Evolutionary conservation across 1,284 basidiomycete genomes (phyloP).

Genomic region (Heliocybe sulcata): DNA sequence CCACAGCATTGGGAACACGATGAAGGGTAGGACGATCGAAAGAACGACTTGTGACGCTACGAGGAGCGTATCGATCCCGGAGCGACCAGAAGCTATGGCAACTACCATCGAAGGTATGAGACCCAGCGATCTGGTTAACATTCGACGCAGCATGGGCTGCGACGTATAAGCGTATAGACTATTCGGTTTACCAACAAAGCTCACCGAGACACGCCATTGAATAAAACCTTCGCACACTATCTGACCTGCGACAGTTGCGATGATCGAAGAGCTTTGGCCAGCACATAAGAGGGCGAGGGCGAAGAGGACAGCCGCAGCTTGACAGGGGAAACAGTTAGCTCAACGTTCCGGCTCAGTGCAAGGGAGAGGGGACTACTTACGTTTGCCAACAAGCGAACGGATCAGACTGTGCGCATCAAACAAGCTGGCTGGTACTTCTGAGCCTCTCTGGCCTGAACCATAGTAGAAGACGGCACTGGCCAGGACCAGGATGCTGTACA

Average conservation of each 20-base stretch:
- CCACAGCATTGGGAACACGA: conserved; percentile 75
- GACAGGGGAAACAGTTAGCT: not conserved
- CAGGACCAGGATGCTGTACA: conserved; percentile 57
- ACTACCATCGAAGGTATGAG: conserved; percentile 85
- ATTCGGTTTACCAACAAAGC: conserved; percentile 14
- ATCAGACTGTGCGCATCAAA: conserved; percentile 82
- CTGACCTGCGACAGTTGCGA: conserved; percentile 90
- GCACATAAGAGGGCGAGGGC: conserved; percentile 81
- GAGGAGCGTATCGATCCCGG: conserved; percentile 77
- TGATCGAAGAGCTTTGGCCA: conserved; percentile 90
- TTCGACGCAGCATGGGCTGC: conserved; percentile 75
- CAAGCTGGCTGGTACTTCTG: conserved; percentile 56
- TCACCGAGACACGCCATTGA: conserved; percentile 80
- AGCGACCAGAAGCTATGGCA: conserved; percentile 66
- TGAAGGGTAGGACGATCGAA: conserved; percentile 84
- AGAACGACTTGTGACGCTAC: conserved; percentile 87
- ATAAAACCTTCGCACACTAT: conserved; percentile 94
- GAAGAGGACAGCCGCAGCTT: conserved; percentile 77
- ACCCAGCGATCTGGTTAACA: conserved; percentile 80
- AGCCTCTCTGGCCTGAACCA: conserved; percentile 24
- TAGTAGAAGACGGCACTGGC: conserved; percentile 74
- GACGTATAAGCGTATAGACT: not conserved
- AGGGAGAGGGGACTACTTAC: conserved; percentile 28
- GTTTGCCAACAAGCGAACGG: conserved; percentile 53
- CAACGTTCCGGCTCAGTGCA: not conserved